Evolutionary conservation across 2,329 filamentous ascomycete species (phyloP), one percentile per base, ranked within the genome.

Genomic region (Ascochyta rabiei): DNA sequence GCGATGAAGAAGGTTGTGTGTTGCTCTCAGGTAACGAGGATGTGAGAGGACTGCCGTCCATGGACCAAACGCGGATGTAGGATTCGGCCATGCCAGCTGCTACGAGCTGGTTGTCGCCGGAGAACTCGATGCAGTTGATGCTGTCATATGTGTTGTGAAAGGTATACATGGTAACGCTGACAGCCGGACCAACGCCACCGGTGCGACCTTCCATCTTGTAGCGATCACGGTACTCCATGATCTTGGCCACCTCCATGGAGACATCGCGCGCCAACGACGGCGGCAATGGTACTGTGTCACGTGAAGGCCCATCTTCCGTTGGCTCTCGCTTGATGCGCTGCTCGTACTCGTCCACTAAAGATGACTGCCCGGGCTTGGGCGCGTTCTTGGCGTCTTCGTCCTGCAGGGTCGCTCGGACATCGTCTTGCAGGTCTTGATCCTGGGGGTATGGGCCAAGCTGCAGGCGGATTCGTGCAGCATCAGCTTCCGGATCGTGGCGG

Each of bases 81-180:
- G 93, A 98, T 71, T 98, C 93, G 49, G 89, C 87, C 42, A 93
- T 96, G 24, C 95, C 96, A 19, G 88, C 90, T 21, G 95, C 95
- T 33, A 95, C 90, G 24, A 98, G 84, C 61, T 88, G 84, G 59
- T 91, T 89, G 71, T 99, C 95, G 48, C 93, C 90, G 0, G 93
- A 97, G 70, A 99, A 97, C 68, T 98, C 93, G 72, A 98, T 86
- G 70, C 90, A 96, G n/a, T 91, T 92, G 55, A 96, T 84, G 51
- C 90, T 93, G 75, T 96, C 92, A 60, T 92, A 88, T 0, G 91
- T 96, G 75, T 99, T 99, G 80, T 99, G 95, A 70, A 98, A 96
- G 0, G 95, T 99, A 73, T 96, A 97, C 90, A 98, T 98, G 80
- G 91, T 95, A 21, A 96, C 88, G 67, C 92, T 96, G 56, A 97